These are phyloP conservation scores for Eucalyptus curtisii DNA, from an alignment of 345 rosid species.

Conservation along the genomic window DNA sequence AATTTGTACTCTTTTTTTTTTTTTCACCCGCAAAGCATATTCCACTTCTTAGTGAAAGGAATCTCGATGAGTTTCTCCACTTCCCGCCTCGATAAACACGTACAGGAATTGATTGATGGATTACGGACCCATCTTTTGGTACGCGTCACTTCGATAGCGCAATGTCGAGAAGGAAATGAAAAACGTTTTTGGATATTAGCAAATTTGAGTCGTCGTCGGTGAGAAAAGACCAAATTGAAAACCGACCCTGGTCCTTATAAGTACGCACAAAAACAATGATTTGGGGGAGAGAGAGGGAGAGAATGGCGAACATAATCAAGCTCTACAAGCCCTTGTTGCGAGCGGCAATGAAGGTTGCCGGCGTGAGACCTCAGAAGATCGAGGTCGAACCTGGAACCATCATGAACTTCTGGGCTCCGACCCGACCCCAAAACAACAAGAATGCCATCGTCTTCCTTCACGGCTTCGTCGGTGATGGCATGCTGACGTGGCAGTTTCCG, in stretches of 20 bases:
- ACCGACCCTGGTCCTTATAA: neutral
- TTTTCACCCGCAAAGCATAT: neutral
- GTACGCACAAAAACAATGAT: neutral
- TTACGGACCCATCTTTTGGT: neutral
- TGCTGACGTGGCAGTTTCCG: conserved; percentile 28
- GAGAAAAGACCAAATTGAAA: neutral
- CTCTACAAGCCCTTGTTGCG: conserved; percentile 1
- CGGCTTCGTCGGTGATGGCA: conserved; percentile 16
- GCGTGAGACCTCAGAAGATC: conserved; percentile 1
- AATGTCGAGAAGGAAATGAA: neutral
- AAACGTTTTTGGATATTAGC: fast-evolving
- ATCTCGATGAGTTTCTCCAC: neutral
- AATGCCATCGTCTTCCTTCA: conserved; percentile 32
- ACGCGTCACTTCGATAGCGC: neutral
- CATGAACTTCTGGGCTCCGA: neutral
- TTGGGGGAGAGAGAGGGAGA: neutral
- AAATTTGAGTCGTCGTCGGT: neutral
- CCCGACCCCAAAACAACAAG: neutral
- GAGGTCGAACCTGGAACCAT: conserved; percentile 26
- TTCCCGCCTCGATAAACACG: neutral
- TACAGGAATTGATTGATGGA: neutral
- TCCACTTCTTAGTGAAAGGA: neutral
- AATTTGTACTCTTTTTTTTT: no score
- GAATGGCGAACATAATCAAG: conserved; percentile 5
- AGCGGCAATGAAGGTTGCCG: conserved; percentile 2